Evolutionary conservation across 148 eudicot genomes (phyloP), one percentile per base, ranked within the genome.

Genomic region (Vaccinium corymbosum): DNA sequence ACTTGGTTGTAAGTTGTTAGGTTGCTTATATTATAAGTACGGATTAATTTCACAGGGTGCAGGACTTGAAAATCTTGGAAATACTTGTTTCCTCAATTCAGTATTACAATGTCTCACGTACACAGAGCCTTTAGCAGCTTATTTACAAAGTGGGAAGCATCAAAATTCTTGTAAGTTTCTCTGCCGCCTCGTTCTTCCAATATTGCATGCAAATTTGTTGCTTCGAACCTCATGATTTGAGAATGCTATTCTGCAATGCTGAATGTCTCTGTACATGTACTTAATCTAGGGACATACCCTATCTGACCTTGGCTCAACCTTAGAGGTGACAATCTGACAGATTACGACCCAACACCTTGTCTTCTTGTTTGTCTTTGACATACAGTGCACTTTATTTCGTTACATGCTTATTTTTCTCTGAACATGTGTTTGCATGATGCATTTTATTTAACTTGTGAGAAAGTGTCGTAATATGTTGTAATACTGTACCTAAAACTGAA

Each of bases 81-180:
- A 97, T 83, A 94, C 99, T 9, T 97, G 99, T 85, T 97, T 93
- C 80, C 90, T 97, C 55, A 97, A 97, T 87, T 89, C 98, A 53
- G 97, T 97, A 22, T 83, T 97, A 61, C 99, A 97, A 76, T 97
- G 99, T 85, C 90, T 97, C 80, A 97, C 99, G 13, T 95, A 95
- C 80, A 97, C 98, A 1, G 96, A 93, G 91, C 99, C 99, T 46
- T 90, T 97, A 83, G 98, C 90, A 15, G 98, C 98, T 3, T 95
- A 92, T 87, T 88, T 97, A 84, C 97, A 92, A 83, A 97, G 97
- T 84, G 98, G 98, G 85, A 94, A 93, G 89, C 99, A 94, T 87
- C 92, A 93, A 79, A 92, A 49, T 84, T 89, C 94, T 68, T 97
- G 99, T 95, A 90, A 94, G 98, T 90, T 25, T 59, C 56, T 70